These are phyloP conservation scores for Globisporangium cystogenes DNA, from an alignment of 352 stramenopile genomes.

Conservation along the genomic window DNA sequence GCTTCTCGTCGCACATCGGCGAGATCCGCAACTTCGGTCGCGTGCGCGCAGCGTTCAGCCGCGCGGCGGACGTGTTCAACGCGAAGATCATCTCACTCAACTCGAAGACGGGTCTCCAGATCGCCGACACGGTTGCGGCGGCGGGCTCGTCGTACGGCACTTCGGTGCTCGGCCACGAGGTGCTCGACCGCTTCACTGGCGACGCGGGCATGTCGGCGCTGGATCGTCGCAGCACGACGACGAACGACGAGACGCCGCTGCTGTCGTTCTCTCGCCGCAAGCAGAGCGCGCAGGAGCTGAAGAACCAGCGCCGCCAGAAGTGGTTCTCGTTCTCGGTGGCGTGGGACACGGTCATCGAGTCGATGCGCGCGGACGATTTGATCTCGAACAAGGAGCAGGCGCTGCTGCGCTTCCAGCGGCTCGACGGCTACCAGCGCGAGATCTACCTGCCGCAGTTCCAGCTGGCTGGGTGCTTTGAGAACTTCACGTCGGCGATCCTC, in stretches of 20 bases:
- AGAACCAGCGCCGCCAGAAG: constrained; percentile 94
- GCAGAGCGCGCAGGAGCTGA: constrained; percentile 69
- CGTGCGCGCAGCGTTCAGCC: constrained; percentile 83
- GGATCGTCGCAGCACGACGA: constrained; percentile 1
- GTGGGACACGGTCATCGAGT: constrained; percentile 97
- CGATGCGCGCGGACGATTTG: constrained; percentile 91
- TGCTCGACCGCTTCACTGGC: constrained; percentile 47
- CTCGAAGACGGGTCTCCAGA: constrained; percentile 71
- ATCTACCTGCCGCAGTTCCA: constrained; percentile 99
- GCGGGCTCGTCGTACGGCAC: constrained; percentile 38
- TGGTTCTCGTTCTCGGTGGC: constrained; percentile 98
- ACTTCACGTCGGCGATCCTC: constrained; percentile 71
- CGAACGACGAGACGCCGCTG: constrained; percentile 56
- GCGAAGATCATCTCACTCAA: constrained; percentile 71
- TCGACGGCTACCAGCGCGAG: constrained; percentile 94
- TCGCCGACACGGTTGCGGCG: constrained; percentile 22
- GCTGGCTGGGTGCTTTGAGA: constrained; percentile 95
- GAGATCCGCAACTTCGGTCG: constrained; percentile 93
- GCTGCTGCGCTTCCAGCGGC: constrained; percentile 95
- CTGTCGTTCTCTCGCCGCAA: constrained; percentile 85
- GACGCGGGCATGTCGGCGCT: constrained; percentile 18
- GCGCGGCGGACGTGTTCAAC: constrained; percentile 84
- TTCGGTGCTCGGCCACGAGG: constrained; percentile 37
- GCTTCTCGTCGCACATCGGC: constrained; percentile 95
- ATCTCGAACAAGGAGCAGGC: constrained; percentile 86